A percentile compares a stretch with the other conserved stretches of the same genome.
phyloP scores from a whole-genome alignment of 352 stramenopile genomes.

The Phytophthora tentaculata region DNA sequence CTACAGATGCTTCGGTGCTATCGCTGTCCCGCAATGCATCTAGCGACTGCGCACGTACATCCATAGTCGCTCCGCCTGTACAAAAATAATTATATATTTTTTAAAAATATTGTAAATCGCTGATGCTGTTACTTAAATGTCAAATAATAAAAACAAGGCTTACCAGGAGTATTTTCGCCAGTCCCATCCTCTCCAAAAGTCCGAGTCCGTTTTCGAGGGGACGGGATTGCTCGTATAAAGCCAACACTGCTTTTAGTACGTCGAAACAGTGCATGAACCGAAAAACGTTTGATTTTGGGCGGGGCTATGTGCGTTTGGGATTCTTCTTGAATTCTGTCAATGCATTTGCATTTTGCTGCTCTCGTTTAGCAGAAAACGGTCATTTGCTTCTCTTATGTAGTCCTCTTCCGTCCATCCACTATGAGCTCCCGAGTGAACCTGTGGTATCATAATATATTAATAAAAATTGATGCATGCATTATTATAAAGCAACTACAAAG shows the following conservation, averaged over 20 bases:
- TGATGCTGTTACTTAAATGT: no score
- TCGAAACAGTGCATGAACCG: neutral
- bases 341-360: neutral
- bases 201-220: neutral
- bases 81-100: no score
- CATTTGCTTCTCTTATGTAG: neutral
- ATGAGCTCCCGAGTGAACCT: neutral
- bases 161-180: neutral
- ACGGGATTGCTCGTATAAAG: neutral
- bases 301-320: neutral
- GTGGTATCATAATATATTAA: neutral
- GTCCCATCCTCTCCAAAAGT: neutral
- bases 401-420: neutral
- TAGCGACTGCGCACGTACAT: no score
- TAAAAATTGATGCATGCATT: neutral
- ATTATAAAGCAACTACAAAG: neutral
- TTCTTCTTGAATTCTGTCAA: neutral
- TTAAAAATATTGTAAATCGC: no score
- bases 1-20: no score
- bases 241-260: neutral
- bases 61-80: no score
- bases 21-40: no score
- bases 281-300: neutral
- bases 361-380: neutral
- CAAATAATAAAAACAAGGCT: no score